Evolutionary conservation across 768 basidiomycete species (phyloP), one percentile per base, ranked within the genome.

Genomic region (Leccinellum luteum): DNA sequence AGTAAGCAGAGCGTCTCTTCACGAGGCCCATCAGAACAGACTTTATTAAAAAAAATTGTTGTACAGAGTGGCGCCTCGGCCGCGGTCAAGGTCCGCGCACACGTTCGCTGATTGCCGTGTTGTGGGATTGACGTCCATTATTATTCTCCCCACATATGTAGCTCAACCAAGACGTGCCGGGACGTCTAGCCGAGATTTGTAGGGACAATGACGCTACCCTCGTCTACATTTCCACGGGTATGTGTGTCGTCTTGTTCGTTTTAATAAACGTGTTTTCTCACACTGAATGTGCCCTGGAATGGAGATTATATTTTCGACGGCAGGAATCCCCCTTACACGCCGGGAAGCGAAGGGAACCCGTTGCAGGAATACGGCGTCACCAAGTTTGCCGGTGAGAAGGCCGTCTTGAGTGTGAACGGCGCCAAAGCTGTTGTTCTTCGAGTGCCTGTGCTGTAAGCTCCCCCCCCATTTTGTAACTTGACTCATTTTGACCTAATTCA

Each of bases 231-330:
- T 96, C 94, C 6, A 98, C 94, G 34, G 92, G 90, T 85, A 60
- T 44, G n/a, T 21, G n/a, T 21, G 48, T 41, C 35, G 13, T 28
- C 44, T 27, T 19, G 38, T 6, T 21, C 19, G 10, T 31, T 32
- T 23, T 47, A 30, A 27, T 34, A 12, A 41, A 27, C 34, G 48
- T 32, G 21, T 25, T 35, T 55, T 63, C 55, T 55, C 52, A 65
- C 51, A 45, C 28, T 9, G 47, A 59, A 51, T 23, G 19, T 32
- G 3, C 55, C 60, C 53, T 43, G 47, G 25, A 48, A 52, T 25
- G 28, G 63, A 88, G 94, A 99, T 73, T 98, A 98, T 74, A 94
- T 99, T 15, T 98, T 98, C 67, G 92, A 95, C 61, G 96, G 96
- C 1, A 86, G 82, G n/a, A 85, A 87, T 1, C 92, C 96, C 3